Base-by-base conservation (phyloP, 1,139 yeast genomes). In the Kodamaea fungicola region DNA sequence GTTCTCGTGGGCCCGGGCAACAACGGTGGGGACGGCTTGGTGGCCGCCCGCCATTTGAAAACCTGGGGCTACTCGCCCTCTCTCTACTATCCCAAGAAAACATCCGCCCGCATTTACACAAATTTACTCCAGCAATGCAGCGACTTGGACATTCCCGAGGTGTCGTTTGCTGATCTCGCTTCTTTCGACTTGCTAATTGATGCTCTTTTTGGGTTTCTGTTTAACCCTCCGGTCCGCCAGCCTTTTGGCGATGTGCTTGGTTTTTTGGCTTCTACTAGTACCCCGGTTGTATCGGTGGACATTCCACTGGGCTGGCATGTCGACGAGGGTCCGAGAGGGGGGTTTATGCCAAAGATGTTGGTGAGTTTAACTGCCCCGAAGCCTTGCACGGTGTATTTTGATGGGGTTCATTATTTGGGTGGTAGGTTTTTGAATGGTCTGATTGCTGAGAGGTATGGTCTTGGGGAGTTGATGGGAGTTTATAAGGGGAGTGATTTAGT, bases 291-390 rank as follows among this genome's bases (percentile, higher is more conserved):
- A 0, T 79, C 95, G 0, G 86, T 92, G 1, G 98, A 92, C 55
- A 80, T 90, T 30, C 98, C 98, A 0, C 84, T 95, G 0, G 96
- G 97, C 0, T 92, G 98, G 98, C 94, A 89, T 55, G 97, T 92
- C 5, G 95, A 92, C 53, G 54, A 71, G 4, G 98, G 98, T 0
- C 96, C 95, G 0, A 51, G 57, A 0, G 4, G 25, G 7, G 55
- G 59, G 1, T 71, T 75, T 4, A 52, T 62, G 12, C 96, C 98
- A 0, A 61, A 73, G 5, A 78, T 80, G 49, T 67, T 92, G 39
- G 79, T 92, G 7, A 85, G 96, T 36, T 65, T 92, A 39, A 90
- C 97, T 0, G 97, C 96, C 0, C 98, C 98, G 4, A 92, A 92
- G 55, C 95, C 95, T 0, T 89, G 95, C 39, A 79, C 95, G 4